Evolutionary conservation across 257 asterid species (phyloP), one percentile per base, ranked within the genome.

Genomic region (Fraxinus cuspidata): DNA sequence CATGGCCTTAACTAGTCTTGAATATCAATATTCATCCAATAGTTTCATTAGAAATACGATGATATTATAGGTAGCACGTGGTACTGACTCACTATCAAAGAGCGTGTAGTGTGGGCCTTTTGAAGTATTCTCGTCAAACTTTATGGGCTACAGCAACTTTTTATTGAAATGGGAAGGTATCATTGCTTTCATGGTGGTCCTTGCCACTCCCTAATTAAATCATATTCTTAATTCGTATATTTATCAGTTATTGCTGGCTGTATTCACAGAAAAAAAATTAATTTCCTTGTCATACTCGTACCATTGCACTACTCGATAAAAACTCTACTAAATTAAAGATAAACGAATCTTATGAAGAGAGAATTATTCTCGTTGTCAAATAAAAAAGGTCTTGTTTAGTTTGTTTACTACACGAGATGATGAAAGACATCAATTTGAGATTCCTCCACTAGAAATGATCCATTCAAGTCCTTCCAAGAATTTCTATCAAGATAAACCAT

Each of bases 121-220:
- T 25, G 70, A 16, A 70, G 56, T 76, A 29, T 58, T 60, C 40
- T 71, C 28, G 27, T 66, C 34, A 49, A 58, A 73, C 75, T 40
- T 77, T 25, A 72, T 60, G 74, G 73, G 66, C n/a, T 4, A 69
- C 38, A 70, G 74, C 82, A 56, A 77, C 56, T 72, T 72, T 63
- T 53, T 67, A 77, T 74, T 80, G 73, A 73, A 58, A 64, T 74
- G 40, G 66, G 75, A 70, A 71, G 32, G 78, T 80, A 74, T 77
- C 60, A 40, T 80, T 72, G 83, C 81, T 83, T 75, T 79, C 79
- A 66, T n/a, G 64, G 82, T 77, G 84, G 87, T 77, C 83, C 87
- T 60, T 8, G 8, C 68, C 34, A 63, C 2, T n/a, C 69, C 69
- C 69, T 63, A 63, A 10, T 63, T 11, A 56, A 56, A 56, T 56